Base-by-base conservation (phyloP, 495 filamentous ascomycete species). In the Symbiotaphrina buchneri region DNA sequence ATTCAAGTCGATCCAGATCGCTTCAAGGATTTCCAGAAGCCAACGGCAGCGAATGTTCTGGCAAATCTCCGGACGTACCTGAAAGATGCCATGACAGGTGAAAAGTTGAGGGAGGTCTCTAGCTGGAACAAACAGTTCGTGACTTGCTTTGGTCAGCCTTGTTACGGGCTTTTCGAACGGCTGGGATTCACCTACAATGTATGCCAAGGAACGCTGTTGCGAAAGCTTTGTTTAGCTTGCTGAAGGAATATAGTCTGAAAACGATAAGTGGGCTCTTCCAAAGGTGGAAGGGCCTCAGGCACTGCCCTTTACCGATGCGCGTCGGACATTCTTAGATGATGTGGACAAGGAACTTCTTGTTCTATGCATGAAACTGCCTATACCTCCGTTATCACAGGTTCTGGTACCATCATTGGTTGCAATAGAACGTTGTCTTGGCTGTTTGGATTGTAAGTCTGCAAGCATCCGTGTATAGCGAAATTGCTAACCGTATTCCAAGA, bases 121-220 rank as follows among this genome's bases (percentile, higher is more conserved):
- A 57, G 60, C 10, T 49, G 63, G 5, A 84, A 84, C 49, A 83
- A 79, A 46, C 63, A 61, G 10, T 90, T 80, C 41, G 53, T 65
- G 31, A 54, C 71, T 10, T 62, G 68, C 24, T 75, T 84, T 45
- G 75, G 78, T 10, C 50, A 48, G 16, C 57, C 65, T 11, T 78
- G 76, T 44, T 53, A 65, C 34, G 51, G 61, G 20, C 41, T 84
- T 21, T 55, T 84, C 21, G 55, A 57, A 29, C 68, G 63, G 22
- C 47, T 83, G 3, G 73, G 64, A 3, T 85, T 83, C 40, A 40
- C n/a, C n/a, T n/a, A n/a, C 37, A 32, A 13, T 32, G 6, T 26
- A 36, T 21, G 34, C 23, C 13, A 30, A 18, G 14, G 34, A 8
- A 15, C 10, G 28, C 8, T 18, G 8, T 18, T 31, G 37, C 10